Conservation (phyloP, 495 filamentous ascomycete genomes). For the Lophiostoma macrostomum region DNA sequence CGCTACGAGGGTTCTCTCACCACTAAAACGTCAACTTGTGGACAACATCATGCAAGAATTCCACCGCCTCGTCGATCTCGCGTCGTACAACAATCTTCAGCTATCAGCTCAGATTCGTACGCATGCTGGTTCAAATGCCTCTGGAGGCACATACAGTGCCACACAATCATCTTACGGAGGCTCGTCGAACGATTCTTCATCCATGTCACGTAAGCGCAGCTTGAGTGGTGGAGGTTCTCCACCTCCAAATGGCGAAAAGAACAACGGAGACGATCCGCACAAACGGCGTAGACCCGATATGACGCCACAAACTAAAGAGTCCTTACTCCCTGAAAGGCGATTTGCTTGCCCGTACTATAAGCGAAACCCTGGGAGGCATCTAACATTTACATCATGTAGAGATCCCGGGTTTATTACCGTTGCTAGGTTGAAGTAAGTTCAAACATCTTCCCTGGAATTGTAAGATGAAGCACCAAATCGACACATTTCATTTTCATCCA, state of each 20-base stretch:
- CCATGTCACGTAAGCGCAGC: constrained; percentile 20
- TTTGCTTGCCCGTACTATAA: constrained; percentile 28
- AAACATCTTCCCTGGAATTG: neutral
- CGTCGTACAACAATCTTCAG: too few relatives aligned
- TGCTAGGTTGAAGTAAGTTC: constrained; percentile 19
- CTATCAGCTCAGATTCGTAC: neutral
- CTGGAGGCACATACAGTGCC: neutral
- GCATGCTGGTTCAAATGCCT: constrained; percentile 1
- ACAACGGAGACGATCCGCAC: constrained; percentile 18
- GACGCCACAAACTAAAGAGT: neutral
- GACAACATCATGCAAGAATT: constrained; percentile 20
- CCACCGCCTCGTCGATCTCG: constrained; percentile 19
- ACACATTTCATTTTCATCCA: too few relatives aligned
- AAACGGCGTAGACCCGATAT: constrained; percentile 18
- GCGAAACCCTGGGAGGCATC: constrained; percentile 22
- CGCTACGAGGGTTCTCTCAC: constrained; percentile 4
- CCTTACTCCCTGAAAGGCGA: constrained; percentile 1
- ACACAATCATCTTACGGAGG: neutral
- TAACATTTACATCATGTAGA: constrained; percentile 24
- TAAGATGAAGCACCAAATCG: too few relatives aligned
- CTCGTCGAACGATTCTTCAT: constrained; percentile 1
- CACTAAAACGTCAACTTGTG: constrained; percentile 17
- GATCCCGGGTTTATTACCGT: constrained; percentile 25
- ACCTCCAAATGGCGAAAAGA: constrained; percentile 6
- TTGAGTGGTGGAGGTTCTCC: constrained; percentile 8